Base-by-base conservation (phyloP, 495 filamentous ascomycete genomes). In the Cercophora sp. region DNA sequence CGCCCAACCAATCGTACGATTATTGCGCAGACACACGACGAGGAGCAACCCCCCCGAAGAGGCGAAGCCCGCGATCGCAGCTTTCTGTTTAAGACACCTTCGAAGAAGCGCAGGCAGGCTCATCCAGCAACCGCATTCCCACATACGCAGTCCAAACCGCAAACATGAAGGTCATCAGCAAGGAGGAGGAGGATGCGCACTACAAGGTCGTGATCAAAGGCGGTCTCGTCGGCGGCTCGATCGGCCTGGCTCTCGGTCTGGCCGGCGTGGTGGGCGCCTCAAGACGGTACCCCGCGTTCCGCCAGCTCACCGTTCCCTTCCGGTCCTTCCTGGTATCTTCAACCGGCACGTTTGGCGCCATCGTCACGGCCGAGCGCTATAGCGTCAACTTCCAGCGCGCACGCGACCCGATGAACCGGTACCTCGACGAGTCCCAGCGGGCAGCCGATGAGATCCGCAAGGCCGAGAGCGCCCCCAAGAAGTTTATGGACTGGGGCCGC, bases 141-240 rank as follows among this genome's bases (percentile, higher is more conserved):
- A 39, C 20, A 22, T n/a, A 26, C n/a, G 19, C 5, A 48, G 22
- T 11, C 18, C 2, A 24, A 24, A 34, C 16, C 48, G 22, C 43
- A 51, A 79, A 47, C 35, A 97, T 97, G 92, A 97, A 96, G 84
- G 72, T 97, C 60, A 79, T 97, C 64, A 91, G 87, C 45, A 90
- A 90, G 63, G 90, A 96, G 82, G 89, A 96, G 77, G 91, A 96
- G 74, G 64, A 72, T 45, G 78, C 71, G 32, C 76, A 81, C 71
- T 83, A 79, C 73, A 58, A 62, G 48, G 73, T 79, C 24, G 91
- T 93, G 41, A 57, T 97, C 47, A 83, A 81, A 68, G 91, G 91
- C 53, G 93, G 93, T 57, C 68, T 79, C 52, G 56, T 83, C 51
- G 93, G 93, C 56, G 83, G 83, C 29, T 4, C 78, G 8, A 60